Evolutionary conservation across 257 asterid species (phyloP), one percentile per base, ranked within the genome.

Genomic region (Mitragyna speciosa): DNA sequence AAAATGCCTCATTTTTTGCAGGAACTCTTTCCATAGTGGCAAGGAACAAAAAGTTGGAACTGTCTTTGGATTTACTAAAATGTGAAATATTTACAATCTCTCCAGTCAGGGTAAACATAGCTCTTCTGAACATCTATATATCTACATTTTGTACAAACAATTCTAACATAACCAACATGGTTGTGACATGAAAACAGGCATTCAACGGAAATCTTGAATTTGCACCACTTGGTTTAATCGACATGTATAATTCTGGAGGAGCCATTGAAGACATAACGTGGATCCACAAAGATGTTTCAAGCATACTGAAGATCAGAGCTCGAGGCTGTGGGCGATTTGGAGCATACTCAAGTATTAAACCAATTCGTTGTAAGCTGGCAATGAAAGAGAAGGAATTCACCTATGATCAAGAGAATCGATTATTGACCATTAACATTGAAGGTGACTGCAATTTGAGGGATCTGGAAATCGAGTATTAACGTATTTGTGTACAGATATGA

Each of bases 261-360:
- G 89, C 90, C 14, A 77, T 69, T 1, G 85, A 87, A 77, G 86
- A 84, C 66, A 16, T 88, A 28, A 76, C 20, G 69, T 75, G 81
- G 66, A 82, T 52, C 39, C 31, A 47, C 39, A 56, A 56, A 10
- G 75, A 63, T 54, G 48, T 76, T 64, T 72, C 84, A 19, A 33
- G 73, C 65, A 24, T 75, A 17, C 39, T 88, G 41, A 82, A 72
- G 65, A 68, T 92, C 76, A 87, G 67, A 84, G 85, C 85, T 54
- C 80, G 93, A 86, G 94, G 96, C 63, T 73, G 84, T 31, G 96
- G 96, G 61, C 33, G 85, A 65, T 87, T 92, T 76, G 97, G 97
- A 87, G 92, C 93, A 51, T 92, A 89, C 83, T 91, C 96, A 0
- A 91, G 92, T 58, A 63, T 70, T 43, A 88, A 76, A 81, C 97